These are phyloP conservation scores for Mortierella sp. DNA, from an alignment of 371 early-diverging fungal genomes.

Conservation along the genomic window DNA sequence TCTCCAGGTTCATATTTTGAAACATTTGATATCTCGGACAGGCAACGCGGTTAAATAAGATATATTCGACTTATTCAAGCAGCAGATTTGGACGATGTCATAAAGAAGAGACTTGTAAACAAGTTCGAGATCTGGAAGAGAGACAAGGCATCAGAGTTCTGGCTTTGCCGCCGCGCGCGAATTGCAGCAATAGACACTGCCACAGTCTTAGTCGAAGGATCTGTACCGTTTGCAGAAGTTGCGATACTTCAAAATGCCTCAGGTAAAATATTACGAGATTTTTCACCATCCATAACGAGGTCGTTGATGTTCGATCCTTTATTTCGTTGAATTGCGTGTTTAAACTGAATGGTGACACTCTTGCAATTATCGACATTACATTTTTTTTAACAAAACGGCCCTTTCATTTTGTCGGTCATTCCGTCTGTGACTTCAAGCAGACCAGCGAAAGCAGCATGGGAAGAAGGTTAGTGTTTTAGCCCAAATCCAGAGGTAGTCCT, in stretches of 20 bases:
- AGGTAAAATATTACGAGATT: too few relatives aligned
- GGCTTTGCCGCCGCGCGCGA: slow-evolving; percentile 16
- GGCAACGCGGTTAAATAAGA: slow-evolving; percentile 17
- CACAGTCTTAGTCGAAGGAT: slow-evolving; percentile 14
- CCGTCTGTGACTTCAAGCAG: too few relatives aligned
- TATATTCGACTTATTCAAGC: slow-evolving; percentile 8
- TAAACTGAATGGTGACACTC: too few relatives aligned
- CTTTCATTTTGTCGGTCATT: too few relatives aligned
- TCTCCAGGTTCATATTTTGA: slow-evolving; percentile 17
- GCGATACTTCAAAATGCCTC: slow-evolving; percentile 15
- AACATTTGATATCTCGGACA: slow-evolving; percentile 15
- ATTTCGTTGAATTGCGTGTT: too few relatives aligned
- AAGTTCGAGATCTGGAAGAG: slow-evolving; percentile 11
- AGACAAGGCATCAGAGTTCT: slow-evolving; percentile 25
- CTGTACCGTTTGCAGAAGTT: slow-evolving; percentile 12
- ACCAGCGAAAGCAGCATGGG: too few relatives aligned
- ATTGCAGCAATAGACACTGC: slow-evolving; percentile 11
- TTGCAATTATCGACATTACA: too few relatives aligned
- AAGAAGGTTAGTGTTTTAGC: too few relatives aligned
- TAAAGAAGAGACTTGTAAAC: slow-evolving; percentile 14
- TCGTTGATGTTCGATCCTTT: too few relatives aligned
- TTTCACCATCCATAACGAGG: too few relatives aligned
- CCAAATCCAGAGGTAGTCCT: too few relatives aligned
- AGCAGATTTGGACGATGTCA: slow-evolving; percentile 6
- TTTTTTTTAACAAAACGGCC: too few relatives aligned